phyloP scores from a whole-genome alignment of 306 rosid species.

The Quercus aquifolioides region DNA sequence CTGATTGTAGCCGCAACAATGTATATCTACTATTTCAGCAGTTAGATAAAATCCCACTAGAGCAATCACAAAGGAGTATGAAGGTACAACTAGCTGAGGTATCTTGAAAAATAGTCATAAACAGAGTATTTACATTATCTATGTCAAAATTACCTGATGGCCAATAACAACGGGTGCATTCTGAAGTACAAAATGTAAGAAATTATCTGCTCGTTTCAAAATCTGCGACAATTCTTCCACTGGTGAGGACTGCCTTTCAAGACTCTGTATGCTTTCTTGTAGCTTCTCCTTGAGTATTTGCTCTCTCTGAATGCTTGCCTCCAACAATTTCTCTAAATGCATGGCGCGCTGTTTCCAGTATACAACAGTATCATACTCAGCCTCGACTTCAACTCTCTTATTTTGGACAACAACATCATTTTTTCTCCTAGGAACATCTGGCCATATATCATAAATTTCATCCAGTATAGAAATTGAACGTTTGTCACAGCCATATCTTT shows the following conservation, averaged over 20 bases:
- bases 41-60: neutral
- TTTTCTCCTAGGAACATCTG: constrained; percentile 53
- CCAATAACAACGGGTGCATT: constrained; percentile 99
- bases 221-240: constrained; percentile 89
- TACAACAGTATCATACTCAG: constrained; percentile 68
- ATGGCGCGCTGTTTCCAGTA: constrained; percentile 78
- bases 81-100: neutral
- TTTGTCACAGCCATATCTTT: constrained; percentile 62
- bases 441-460: constrained; percentile 83
- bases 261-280: constrained; percentile 61
- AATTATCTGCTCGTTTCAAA: constrained; percentile 82
- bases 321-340: constrained; percentile 66
- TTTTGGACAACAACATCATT: constrained; percentile 58
- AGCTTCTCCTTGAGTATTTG: constrained; percentile 60
- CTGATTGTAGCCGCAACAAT: neutral
- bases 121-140: neutral
- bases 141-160: constrained; percentile 66
- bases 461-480: constrained; percentile 88
- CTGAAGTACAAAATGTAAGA: constrained; percentile 89
- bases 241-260: constrained; percentile 82
- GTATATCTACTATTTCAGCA: neutral
- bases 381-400: constrained; percentile 73
- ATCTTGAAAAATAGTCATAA: neutral
- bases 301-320: constrained; percentile 72
- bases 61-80: neutral